Evolutionary conservation across 2,329 filamentous ascomycete species (phyloP).

Genomic region (Cladophialophora yegresii): DNA sequence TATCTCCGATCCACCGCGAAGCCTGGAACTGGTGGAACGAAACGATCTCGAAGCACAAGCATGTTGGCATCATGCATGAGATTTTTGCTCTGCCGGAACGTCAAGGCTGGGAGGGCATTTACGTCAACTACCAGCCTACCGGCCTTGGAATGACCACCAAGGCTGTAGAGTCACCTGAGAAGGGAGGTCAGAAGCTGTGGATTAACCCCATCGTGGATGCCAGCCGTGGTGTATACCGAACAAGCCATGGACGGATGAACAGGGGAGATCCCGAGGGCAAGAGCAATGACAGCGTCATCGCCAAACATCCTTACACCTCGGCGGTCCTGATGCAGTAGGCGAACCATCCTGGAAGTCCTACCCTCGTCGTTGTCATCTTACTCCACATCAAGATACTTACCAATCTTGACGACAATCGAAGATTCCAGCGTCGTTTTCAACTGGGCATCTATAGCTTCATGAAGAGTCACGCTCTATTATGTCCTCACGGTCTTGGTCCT

Average conservation of each 20-base stretch:
- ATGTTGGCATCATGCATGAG: slow-evolving; percentile 60
- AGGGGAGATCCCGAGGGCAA: slow-evolving; percentile 18
- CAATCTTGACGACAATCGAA: neutral
- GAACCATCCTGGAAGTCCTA: neutral
- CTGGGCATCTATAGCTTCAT: neutral
- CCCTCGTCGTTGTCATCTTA: neutral
- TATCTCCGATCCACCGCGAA: slow-evolving; percentile 51
- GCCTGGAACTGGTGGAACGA: slow-evolving; percentile 56
- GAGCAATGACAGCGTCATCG: slow-evolving; percentile 11
- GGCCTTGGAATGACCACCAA: slow-evolving; percentile 19
- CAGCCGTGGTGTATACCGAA: slow-evolving; percentile 13
- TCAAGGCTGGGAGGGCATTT: slow-evolving; percentile 55
- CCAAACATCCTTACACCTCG: slow-evolving; percentile 10
- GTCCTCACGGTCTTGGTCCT: neutral
- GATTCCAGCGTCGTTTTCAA: neutral
- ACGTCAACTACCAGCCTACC: slow-evolving; percentile 44
- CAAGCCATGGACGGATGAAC: slow-evolving; percentile 15
- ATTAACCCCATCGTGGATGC: slow-evolving; percentile 25
- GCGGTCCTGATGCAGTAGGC: neutral
- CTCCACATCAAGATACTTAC: neutral
- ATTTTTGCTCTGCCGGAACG: slow-evolving; percentile 51
- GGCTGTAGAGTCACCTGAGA: slow-evolving; percentile 1
- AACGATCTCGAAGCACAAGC: slow-evolving; percentile 40
- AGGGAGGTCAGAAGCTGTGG: slow-evolving; percentile 19
- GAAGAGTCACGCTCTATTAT: neutral